Evolutionary conservation across 192 early-diverging fungal species (phyloP), one percentile per base, ranked within the genome.

Genomic region (Jimgerdemannia flammicorona): DNA sequence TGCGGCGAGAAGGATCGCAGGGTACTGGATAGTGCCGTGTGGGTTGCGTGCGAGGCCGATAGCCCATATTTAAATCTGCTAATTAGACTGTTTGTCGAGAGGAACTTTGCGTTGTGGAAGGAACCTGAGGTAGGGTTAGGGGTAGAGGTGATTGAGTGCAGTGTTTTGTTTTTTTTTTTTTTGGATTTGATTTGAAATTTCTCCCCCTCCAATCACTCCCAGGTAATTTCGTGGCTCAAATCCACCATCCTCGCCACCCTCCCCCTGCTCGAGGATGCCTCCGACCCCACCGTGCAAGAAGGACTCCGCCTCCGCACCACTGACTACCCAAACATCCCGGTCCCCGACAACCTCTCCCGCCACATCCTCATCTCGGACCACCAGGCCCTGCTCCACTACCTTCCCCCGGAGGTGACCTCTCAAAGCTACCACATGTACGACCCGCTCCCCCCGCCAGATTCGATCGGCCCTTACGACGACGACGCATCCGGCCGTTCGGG

Each of bases 21-120:
- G 11, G 79, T 93, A 17, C 72, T 87, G 40, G 79, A 75, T 20
- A 81, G 83, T 67, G 77, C 86, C 83, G 79, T 79, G 54, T 87
- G 40, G 39, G 80, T 2, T 73, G 73, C 59, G 74, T 82, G 73
- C 78, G 81, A 69, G 81, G 69, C 70, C 4, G 17, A 44, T n/a
- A 59, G 49, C 20, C 20, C n/a, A 49, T 65, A 40, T 19, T 43
- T 76, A 0, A 65, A 64, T 19, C 44, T 65, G 6, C 67, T 39
- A 44, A 82, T 93, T 59, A 80, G 87, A 29, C 79, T 95, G 74
- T 96, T 91, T 83, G 90, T 92, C 4, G 93, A 95, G 79, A 83
- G 92, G 41, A 89, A 81, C 66, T 86, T 87, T 73, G 80, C 92
- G 44, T 79, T 96, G 59, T 98, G 95, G 93, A 95, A 95, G 67